Evolutionary conservation across 2,329 filamentous ascomycete genomes (phyloP).

Genomic region (Fusarium chaquense): DNA sequence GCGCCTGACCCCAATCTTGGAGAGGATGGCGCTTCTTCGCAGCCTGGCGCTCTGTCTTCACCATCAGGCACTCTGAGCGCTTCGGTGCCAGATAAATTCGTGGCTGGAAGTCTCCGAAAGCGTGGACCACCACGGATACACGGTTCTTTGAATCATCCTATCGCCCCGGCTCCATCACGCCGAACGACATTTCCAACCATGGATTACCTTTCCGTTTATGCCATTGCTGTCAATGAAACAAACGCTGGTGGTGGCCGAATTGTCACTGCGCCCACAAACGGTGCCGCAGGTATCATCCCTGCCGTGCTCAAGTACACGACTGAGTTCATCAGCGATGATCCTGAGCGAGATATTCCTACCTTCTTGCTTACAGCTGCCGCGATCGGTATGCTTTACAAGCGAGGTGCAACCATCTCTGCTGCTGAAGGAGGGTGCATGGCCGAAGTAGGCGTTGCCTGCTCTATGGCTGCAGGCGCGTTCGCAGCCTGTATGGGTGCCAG

Average conservation of each 20-base stretch:
- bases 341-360: conserved; percentile 62
- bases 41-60: conserved; percentile 9
- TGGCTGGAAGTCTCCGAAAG: conserved; percentile 18
- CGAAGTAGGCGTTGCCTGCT: conserved; percentile 65
- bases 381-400: conserved; percentile 66
- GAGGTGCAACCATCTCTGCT: conserved; percentile 64
- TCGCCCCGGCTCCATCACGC: conserved; percentile 59
- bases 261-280: conserved; percentile 64
- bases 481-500: conserved; percentile 65
- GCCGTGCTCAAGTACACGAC: conserved; percentile 63
- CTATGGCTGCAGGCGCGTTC: conserved; percentile 64
- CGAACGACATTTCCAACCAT: conserved; percentile 63
- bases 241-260: conserved; percentile 64
- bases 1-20: conserved; percentile 10
- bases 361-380: conserved; percentile 63
- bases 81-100: conserved; percentile 14
- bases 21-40: conserved; percentile 12
- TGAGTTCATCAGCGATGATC: conserved; percentile 64
- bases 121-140: conserved; percentile 57
- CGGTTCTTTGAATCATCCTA: conserved; percentile 60
- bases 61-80: neutral
- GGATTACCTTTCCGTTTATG: conserved; percentile 64
- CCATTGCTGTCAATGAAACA: conserved; percentile 66
- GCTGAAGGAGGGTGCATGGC: conserved; percentile 66
- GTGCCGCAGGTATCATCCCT: conserved; percentile 64